Conservation (phyloP, 1,284 basidiomycete genomes). For the Vanrija humicola region DNA sequence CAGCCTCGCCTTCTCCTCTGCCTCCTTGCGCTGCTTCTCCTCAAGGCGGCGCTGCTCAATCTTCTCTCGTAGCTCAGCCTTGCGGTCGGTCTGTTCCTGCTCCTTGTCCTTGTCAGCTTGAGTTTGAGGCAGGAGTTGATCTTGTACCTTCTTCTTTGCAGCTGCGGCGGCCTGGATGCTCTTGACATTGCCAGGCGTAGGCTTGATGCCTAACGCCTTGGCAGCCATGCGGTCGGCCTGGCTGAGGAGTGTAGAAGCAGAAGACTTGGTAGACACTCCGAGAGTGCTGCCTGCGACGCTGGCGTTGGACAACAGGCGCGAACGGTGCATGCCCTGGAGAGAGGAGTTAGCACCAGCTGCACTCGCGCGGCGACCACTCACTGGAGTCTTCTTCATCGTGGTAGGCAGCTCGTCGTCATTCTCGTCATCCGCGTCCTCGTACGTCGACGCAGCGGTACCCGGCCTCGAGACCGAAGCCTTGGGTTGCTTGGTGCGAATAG, state of each 20-base stretch:
- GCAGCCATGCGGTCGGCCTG: constrained; percentile 42
- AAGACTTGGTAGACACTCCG: neutral
- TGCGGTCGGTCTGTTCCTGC: constrained; percentile 78
- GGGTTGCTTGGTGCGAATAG: constrained; percentile 1
- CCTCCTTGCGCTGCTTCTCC: constrained; percentile 67
- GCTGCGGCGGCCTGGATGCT: constrained; percentile 76
- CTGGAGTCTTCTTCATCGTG: neutral
- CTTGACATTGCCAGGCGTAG: constrained; percentile 57
- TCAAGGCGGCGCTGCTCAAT: constrained; percentile 71
- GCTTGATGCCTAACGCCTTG: constrained; percentile 45
- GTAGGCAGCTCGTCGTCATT: neutral
- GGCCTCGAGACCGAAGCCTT: neutral
- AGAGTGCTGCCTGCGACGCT: neutral
- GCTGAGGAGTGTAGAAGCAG: constrained; percentile 16
- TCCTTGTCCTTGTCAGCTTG: constrained; percentile 55
- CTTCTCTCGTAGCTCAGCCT: constrained; percentile 66
- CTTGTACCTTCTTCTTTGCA: constrained; percentile 61
- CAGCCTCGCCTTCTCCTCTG: constrained; percentile 61
- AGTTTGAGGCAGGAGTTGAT: neutral
- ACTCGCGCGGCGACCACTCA: too few relatives aligned
- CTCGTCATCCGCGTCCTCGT: constrained; percentile 7
- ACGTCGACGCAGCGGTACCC: neutral
- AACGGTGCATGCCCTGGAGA: neutral
- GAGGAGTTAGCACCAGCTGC: too few relatives aligned
- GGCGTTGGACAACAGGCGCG: neutral